These are phyloP conservation scores for Phlebiopsis gigantea DNA, from an alignment of 768 basidiomycete genomes.

Conservation along the genomic window DNA sequence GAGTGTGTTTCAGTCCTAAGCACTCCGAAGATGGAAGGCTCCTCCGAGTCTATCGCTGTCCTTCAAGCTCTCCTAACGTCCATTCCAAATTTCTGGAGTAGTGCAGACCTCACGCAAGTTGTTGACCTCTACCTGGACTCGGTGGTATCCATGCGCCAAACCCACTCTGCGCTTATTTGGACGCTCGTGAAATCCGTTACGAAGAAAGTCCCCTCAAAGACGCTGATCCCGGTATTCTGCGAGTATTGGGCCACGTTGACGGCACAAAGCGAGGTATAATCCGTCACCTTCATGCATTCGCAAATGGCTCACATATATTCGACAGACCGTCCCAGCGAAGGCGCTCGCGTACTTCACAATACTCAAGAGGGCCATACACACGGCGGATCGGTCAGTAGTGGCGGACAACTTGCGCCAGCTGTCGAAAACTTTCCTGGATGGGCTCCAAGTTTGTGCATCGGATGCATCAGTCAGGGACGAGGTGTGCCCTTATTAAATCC, in stretches of 20 bases:
- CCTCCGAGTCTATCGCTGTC: constrained; percentile 37
- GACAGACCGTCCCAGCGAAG: constrained; percentile 11
- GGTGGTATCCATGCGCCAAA: constrained; percentile 25
- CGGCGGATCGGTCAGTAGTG: constrained; percentile 58
- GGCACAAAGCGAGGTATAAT: constrained; percentile 35
- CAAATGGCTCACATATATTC: no score
- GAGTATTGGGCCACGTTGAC: constrained; percentile 46
- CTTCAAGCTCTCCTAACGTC: constrained; percentile 66
- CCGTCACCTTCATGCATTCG: no score
- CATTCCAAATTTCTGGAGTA: constrained; percentile 81
- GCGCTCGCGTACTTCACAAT: constrained; percentile 58
- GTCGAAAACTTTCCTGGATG: constrained; percentile 77
- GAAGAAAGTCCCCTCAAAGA: constrained; percentile 64
- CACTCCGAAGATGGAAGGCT: constrained; percentile 21
- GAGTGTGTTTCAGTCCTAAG: constrained; percentile 44
- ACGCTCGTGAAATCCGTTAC: constrained; percentile 58
- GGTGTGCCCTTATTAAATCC: constrained; percentile 17
- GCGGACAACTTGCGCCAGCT: constrained; percentile 58
- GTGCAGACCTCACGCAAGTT: constrained; percentile 50
- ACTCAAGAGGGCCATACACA: constrained; percentile 58
- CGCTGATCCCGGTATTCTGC: constrained; percentile 60
- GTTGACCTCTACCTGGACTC: constrained; percentile 52
- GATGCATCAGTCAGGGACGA: constrained; percentile 24
- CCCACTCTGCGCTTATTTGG: constrained; percentile 27
- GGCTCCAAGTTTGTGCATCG: constrained; percentile 51